Evolutionary conservation across 2,329 filamentous ascomycete species (phyloP), one percentile per base, ranked within the genome.

Genomic region (Fusarium austroafricanum): DNA sequence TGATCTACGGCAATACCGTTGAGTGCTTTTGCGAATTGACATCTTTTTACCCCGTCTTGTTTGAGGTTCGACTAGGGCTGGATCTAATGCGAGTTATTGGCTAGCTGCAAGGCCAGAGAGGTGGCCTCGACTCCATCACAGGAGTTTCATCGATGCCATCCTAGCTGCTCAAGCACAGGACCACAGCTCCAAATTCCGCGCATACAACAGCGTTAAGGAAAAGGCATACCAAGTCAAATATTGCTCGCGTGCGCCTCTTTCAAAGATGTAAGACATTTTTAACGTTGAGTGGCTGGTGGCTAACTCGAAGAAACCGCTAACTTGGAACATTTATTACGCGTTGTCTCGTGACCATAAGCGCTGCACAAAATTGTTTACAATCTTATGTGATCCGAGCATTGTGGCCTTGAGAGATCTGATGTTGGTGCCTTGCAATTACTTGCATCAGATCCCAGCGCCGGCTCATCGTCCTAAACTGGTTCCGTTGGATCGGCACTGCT

Each of bases 21-120:
- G 43, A 35, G 29, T 28, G 28, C 37, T 43, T 35, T 40, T 37
- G 29, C 46, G 43, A 31, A 49, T 49, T 29, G 39, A 10, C 45
- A 38, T 35, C 40, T 49, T 49, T 38, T 17, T 52, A 55, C 64
- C 63, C 68, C 66, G 53, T 57, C 47, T 44, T 66, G 71, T 73
- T 73, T 72, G 66, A 73, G 68, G 45, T 72, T 64, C 43, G 56
- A 65, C 71, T 54, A 61, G 71, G 66, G 55, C 53, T 21, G 29
- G 39, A 31, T 40, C 20, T 8, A 26, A n/a, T 18, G 26, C 15
- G 38, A 38, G 43, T 38, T 60, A 71, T 68, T 65, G 64, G 67
- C 53, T 71, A 42, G 62, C 54, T 70, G 62, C 54, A 54, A 62
- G 70, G 59, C 47, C 40, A n/a, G 37, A 39, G 38, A 55, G n/a